A percentile compares a stretch with the other conserved stretches of the same genome.
Evolutionary conservation across 352 stramenopile genomes (phyloP).

Genomic region (Globisporangium polare): DNA sequence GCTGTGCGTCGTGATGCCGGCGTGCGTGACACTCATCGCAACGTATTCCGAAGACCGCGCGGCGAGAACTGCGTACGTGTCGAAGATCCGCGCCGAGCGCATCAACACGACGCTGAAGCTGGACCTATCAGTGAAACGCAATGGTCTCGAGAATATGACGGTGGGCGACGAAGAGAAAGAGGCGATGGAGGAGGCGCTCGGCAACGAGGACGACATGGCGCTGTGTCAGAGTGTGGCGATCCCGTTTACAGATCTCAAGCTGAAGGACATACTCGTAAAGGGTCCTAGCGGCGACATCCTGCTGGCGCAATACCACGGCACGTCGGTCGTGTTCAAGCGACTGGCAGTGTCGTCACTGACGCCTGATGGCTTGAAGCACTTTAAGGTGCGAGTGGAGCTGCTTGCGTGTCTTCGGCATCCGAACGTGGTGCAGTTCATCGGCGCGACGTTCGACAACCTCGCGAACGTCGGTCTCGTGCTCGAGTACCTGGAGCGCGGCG

Average conservation of each 20-base stretch:
- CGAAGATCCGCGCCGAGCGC: constrained; percentile 66
- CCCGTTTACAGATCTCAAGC: constrained; percentile 64
- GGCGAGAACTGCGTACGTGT: constrained; percentile 62
- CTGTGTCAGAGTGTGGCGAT: constrained; percentile 68
- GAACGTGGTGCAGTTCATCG: constrained; percentile 86
- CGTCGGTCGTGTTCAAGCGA: constrained; percentile 73
- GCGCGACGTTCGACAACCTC: constrained; percentile 79
- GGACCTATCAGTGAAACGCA: constrained; percentile 70
- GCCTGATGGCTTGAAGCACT: constrained; percentile 57
- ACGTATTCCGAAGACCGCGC: constrained; percentile 78
- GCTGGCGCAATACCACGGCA: constrained; percentile 72
- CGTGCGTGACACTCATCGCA: constrained; percentile 57
- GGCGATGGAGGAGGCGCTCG: constrained; percentile 45
- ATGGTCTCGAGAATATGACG: constrained; percentile 61
- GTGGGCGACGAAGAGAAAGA: constrained; percentile 57
- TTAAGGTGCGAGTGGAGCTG: constrained; percentile 76
- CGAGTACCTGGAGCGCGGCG: constrained; percentile 73
- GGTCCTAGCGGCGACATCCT: constrained; percentile 62
- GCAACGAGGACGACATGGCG: constrained; percentile 42
- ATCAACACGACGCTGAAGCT: constrained; percentile 83
- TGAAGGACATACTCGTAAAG: constrained; percentile 74
- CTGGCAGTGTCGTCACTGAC: constrained; percentile 56
- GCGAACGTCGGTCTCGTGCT: constrained; percentile 74
- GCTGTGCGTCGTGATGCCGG: constrained; percentile 59
- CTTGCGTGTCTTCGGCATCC: constrained; percentile 75